Conservation (phyloP, 345 rosid genomes). For the Euphorbia pulcherrima region DNA sequence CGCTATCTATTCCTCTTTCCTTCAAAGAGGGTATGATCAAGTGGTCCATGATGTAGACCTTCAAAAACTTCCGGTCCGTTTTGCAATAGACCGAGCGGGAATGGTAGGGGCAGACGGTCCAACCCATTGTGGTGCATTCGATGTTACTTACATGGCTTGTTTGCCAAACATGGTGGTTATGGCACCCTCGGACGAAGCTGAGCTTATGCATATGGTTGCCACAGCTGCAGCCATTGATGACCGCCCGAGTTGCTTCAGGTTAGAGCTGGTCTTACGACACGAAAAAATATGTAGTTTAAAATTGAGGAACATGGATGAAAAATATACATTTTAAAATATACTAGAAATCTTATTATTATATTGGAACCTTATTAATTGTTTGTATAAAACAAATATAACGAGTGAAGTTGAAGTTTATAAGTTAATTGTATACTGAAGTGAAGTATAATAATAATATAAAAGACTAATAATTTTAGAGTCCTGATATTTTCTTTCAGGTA, state of each 20-base stretch:
- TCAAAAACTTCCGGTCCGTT: slow-evolving; percentile 53
- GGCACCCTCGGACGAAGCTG: slow-evolving; percentile 52
- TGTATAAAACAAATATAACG: no score
- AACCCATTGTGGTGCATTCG: slow-evolving; percentile 52
- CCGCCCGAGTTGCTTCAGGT: slow-evolving; percentile 48
- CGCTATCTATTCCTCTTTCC: slow-evolving; percentile 52
- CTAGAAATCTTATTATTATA: no score
- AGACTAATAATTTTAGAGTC: no score
- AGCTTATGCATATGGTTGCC: slow-evolving; percentile 55
- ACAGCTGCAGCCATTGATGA: slow-evolving; percentile 51
- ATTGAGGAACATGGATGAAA: no score
- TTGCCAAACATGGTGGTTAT: slow-evolving; percentile 59
- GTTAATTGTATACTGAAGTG: no score
- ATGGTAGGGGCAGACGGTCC: slow-evolving; percentile 57
- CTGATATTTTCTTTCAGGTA: no score
- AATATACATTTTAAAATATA: no score
- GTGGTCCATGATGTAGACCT: slow-evolving; percentile 53
- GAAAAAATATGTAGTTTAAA: no score
- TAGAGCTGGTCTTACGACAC: no score
- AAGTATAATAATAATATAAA: no score
- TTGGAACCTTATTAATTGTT: no score
- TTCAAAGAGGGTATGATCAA: slow-evolving; percentile 53
- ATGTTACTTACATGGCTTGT: slow-evolving; percentile 52
- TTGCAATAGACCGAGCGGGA: slow-evolving; percentile 48
- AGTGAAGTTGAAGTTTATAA: no score